Evolutionary conservation across 495 filamentous ascomycete species (phyloP), one percentile per base, ranked within the genome.

Genomic region (Lindgomyces ingoldianus): DNA sequence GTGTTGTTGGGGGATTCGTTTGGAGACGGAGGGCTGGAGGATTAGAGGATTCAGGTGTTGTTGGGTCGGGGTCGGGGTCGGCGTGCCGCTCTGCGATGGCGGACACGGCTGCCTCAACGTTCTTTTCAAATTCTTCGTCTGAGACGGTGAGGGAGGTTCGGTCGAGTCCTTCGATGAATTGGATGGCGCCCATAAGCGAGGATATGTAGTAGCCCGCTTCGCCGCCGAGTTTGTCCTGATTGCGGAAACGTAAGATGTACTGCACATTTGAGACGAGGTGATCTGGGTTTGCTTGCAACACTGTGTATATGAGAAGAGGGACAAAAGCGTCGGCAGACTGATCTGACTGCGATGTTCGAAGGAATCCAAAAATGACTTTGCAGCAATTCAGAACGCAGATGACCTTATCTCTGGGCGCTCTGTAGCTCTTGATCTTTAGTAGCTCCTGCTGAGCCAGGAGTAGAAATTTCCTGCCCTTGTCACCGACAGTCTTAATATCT

Each of bases 331-430:
- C 94, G 21, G 94, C 94, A 11, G 93, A 97, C 11, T 91, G 93
- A 72, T 99, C 94, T 16, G 88, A 87, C 72, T 96, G 93, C 25
- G 91, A 85, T 74, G 96, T 95, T 60, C 91, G 91, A 51, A 98
- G 80, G 19, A 96, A 82, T n/a, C 93, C 94, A 79, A 99, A 98
- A 56, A 99, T 97, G 57, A 99, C 94, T 75, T 99, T 99, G 83
- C 94, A 99, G 77, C 92, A 96, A 77, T 99, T 99, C 47, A 99
- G 77, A 53, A 98, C 90, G 75, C 94, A 98, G 47, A 99, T 98
- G 19, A 99, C 91, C 75, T 99, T 99, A 77, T 99, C 94, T 72
- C 94, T 81, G 12, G 94, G 94, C 11, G 94, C 94, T 59, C 95
- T 85, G 72, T 99, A 99, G 14, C 88, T 93, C 70, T 91, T 96